Evolutionary conservation across 331 rosid species (phyloP).

Genomic region (Prunus yedoensis): DNA sequence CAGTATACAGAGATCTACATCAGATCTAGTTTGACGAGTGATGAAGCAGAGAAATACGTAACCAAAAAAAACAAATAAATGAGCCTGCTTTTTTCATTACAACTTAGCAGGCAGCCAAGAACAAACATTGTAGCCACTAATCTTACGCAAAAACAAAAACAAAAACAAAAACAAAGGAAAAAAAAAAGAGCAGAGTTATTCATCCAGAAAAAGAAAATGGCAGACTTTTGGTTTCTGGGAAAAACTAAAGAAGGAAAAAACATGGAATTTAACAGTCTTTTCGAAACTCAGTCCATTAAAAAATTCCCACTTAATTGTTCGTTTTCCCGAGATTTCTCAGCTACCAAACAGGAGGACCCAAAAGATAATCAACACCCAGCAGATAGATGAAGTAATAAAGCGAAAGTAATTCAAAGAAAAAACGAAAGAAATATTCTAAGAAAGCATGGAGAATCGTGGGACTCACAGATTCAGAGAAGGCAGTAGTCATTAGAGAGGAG

Average conservation of each 20-base stretch:
- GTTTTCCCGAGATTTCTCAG: constrained; percentile 16
- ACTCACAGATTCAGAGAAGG: constrained; percentile 44
- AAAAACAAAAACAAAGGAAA: no score
- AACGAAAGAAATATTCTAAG: no score
- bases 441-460: not conserved
- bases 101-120: constrained; percentile 2
- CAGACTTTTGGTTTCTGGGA: not conserved
- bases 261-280: not conserved
- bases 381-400: not conserved
- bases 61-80: not conserved
- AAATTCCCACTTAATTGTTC: constrained; percentile 7
- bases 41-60: not conserved
- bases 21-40: constrained; percentile 43
- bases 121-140: constrained; percentile 1
- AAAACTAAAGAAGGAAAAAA: not conserved
- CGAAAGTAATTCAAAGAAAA: not conserved
- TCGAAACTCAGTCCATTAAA: constrained; percentile 15
- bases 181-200: not conserved
- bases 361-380: not conserved
- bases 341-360: constrained; percentile 16
- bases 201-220: not conserved
- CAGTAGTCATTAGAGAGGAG: constrained; percentile 36
- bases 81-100: not conserved
- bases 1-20: not conserved
- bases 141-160: not conserved